Percentiles rank a stretch among this genome's conserved stretches.
phyloP scores from a whole-genome alignment of 2,329 filamentous ascomycete species.

The Cytospora schulzeri region DNA sequence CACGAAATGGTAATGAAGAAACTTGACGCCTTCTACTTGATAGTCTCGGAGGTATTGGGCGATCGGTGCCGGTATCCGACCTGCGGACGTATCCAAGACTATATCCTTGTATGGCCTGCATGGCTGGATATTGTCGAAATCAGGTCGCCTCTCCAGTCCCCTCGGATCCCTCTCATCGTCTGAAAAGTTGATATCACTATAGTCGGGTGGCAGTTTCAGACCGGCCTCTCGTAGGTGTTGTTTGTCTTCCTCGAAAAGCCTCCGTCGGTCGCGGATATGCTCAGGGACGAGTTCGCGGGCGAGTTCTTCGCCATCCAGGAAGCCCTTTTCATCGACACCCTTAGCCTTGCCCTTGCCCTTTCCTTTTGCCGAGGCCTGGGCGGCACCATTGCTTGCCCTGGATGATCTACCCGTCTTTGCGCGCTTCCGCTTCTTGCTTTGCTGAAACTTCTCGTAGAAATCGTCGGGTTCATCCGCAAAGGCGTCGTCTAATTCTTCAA shows the following conservation, averaged over 20 bases:
- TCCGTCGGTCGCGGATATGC: slow-evolving; percentile 70
- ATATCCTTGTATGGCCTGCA: slow-evolving; percentile 75
- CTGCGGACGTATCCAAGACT: slow-evolving; percentile 71
- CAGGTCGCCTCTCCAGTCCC: slow-evolving; percentile 60
- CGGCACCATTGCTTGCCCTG: slow-evolving; percentile 44
- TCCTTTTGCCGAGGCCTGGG: slow-evolving; percentile 30
- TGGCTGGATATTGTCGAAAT: slow-evolving; percentile 65
- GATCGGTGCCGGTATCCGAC: slow-evolving; percentile 83
- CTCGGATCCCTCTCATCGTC: slow-evolving; percentile 60
- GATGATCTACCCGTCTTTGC: slow-evolving; percentile 54
- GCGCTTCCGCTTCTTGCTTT: slow-evolving; percentile 49
- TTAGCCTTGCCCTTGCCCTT: slow-evolving; percentile 33
- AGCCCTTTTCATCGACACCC: slow-evolving; percentile 22
- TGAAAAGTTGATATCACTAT: slow-evolving; percentile 74
- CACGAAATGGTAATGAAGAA: slow-evolving; percentile 86
- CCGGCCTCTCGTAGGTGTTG: slow-evolving; percentile 66
- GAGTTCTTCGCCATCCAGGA: slow-evolving; percentile 37
- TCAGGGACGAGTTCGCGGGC: slow-evolving; percentile 60
- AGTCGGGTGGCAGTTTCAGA: slow-evolving; percentile 76
- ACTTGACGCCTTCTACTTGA: slow-evolving; percentile 81
- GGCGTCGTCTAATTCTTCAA: slow-evolving; percentile 18
- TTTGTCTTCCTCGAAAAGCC: slow-evolving; percentile 66
- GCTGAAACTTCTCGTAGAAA: slow-evolving; percentile 59
- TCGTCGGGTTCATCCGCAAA: slow-evolving; percentile 57
- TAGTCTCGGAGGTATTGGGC: slow-evolving; percentile 92